A percentile compares a stretch with the other conserved stretches of the same genome.
phyloP scores from a whole-genome alignment of 768 basidiomycete genomes.

The Inosperma sp. region DNA sequence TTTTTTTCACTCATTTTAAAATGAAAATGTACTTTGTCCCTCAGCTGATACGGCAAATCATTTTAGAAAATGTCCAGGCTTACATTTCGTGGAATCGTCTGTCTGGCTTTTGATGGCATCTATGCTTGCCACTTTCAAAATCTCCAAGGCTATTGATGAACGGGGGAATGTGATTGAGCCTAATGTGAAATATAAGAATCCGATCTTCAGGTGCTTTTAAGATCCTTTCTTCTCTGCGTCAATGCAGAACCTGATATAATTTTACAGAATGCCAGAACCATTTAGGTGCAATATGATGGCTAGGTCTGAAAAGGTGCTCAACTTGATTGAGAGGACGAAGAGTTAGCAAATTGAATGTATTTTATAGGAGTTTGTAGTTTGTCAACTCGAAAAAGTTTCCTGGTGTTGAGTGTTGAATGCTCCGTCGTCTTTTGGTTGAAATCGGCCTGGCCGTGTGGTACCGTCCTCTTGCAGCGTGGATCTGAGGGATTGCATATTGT shows the following conservation, averaged over 20 bases:
- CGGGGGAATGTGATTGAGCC: constrained; percentile 24
- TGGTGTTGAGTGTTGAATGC: too few relatives aligned
- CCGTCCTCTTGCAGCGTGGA: too few relatives aligned
- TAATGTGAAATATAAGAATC: constrained; percentile 23
- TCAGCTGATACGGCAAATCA: too few relatives aligned
- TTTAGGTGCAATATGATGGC: constrained; percentile 27
- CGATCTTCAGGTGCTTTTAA: constrained; percentile 26
- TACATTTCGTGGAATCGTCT: constrained; percentile 22
- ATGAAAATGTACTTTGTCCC: background rate
- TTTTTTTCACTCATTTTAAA: background rate
- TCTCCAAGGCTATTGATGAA: constrained; percentile 24
- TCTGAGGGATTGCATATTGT: too few relatives aligned
- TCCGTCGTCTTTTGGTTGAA: too few relatives aligned
- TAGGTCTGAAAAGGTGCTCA: constrained; percentile 22
- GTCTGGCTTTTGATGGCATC: constrained; percentile 19
- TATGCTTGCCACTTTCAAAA: constrained; percentile 16
- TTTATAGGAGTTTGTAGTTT: too few relatives aligned
- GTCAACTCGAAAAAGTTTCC: too few relatives aligned
- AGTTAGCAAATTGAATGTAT: too few relatives aligned
- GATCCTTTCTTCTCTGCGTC: background rate
- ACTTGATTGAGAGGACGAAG: constrained; percentile 1
- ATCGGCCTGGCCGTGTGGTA: too few relatives aligned
- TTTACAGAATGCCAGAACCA: constrained; percentile 20
- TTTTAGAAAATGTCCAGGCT: constrained; percentile 21
- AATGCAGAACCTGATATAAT: background rate